Conservation (phyloP, 805 yeast genomes). For the Sugiyamaella chiloensis region DNA sequence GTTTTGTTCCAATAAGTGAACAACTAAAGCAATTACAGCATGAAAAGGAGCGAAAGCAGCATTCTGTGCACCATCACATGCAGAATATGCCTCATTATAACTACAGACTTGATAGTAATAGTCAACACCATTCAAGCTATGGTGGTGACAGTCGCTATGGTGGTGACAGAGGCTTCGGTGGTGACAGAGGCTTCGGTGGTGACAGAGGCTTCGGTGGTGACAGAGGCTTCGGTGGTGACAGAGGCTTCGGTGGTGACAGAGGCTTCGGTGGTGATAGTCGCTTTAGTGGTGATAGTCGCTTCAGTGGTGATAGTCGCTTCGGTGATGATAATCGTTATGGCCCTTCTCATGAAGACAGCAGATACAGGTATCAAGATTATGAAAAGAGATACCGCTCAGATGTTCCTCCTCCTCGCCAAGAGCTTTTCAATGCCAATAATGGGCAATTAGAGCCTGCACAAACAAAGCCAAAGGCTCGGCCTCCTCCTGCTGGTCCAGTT, state of each 20-base stretch:
- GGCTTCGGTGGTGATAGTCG: not conserved
- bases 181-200: too few relatives aligned
- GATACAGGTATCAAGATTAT: conserved; percentile 25
- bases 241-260: conserved; percentile 1
- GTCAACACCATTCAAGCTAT: not conserved
- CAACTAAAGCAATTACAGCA: conserved; percentile 24
- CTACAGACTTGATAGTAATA: conserved; percentile 9
- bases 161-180: too few relatives aligned
- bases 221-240: too few relatives aligned
- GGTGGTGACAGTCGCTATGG: conserved; percentile 5
- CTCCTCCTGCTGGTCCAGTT: not conserved
- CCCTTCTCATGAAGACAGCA: conserved; percentile 16
- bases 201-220: too few relatives aligned
- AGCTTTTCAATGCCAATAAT: conserved; percentile 25
- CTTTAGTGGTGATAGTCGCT: not conserved
- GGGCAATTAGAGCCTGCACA: conserved; percentile 24
- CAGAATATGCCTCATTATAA: conserved; percentile 11
- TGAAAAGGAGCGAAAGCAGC: conserved; percentile 17
- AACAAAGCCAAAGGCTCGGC: not conserved
- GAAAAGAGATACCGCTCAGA: conserved; percentile 24
- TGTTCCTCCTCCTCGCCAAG: conserved; percentile 24
- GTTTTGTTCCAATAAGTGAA: conserved; percentile 25
- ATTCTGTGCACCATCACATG: not conserved
- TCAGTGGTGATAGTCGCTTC: not conserved
- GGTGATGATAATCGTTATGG: conserved; percentile 14